Base-by-base conservation (phyloP, 106 monocot species). In the Iris macrosiphon region DNA sequence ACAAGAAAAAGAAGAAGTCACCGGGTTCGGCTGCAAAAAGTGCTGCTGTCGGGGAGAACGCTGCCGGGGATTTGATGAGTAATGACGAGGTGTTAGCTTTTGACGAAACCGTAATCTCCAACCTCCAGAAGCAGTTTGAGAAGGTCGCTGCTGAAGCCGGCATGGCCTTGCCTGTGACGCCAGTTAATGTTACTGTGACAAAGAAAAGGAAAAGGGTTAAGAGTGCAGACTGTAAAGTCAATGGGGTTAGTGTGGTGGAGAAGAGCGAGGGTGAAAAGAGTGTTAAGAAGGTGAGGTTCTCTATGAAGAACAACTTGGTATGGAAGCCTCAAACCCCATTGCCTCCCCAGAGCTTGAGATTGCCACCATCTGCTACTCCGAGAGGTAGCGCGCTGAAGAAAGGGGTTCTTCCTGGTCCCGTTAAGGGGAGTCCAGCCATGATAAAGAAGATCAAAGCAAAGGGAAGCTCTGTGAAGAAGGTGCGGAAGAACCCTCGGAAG, bases 321-420 rank as follows among this genome's bases (percentile, higher is more conserved):
- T 96, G 96, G 96, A 96, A 96, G 44, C 96, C 96, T 0, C 71
- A 83, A 18, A 90, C 51, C 45, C 96, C 96, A 51, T 54, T 96
- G 60, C 96, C 96, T 18, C 96, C 96, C 1, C 85, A 89, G 38
- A 75, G 69, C 64, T 64, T 96, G 79, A 83, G 96, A 68, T 21
- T 89, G 48, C 96, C 96, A 4, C 96, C 96, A 34, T 82, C 89
- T 22, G 69, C 75, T 11, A 86, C 90, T 27, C 96, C 96, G 3
- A 86, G 89, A 72, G 96, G 89, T 23, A 90, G 96, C 52, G 96
- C 96, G 11, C 65, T 96, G 12, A 96, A 96, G 66, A 90, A 90
- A 77, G 89, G 96, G 1, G 67, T 90, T 4, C 72, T 63, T 42
- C 82, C 96, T 17, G 96, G 96, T 11, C 89, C 96, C 14, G 79